phyloP scores from a whole-genome alignment of 495 filamentous ascomycete species.

The Daldinia decipiens region DNA sequence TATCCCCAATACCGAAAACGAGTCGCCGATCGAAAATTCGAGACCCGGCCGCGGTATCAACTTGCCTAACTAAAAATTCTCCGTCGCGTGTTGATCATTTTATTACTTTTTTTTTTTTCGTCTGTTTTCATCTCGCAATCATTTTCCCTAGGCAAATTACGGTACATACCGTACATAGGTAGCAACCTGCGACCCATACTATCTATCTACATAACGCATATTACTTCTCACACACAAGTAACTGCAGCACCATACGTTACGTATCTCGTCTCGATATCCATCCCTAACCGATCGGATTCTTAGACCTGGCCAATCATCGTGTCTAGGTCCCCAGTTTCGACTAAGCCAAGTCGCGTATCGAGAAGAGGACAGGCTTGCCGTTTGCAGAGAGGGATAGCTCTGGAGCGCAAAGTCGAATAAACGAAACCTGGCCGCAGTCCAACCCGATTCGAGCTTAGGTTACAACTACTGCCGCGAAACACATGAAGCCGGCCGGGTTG shows the following conservation, averaged over 20 bases:
- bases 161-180: conserved; percentile 9
- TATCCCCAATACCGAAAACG: conserved; percentile 43
- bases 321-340: conserved; percentile 16
- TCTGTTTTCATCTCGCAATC: conserved; percentile 27
- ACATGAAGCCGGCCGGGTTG: conserved; percentile 42
- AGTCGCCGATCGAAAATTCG: conserved; percentile 43
- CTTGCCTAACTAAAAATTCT: conserved; percentile 35
- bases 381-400: conserved; percentile 3
- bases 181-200: conserved; percentile 16
- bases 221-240: conserved; percentile 25
- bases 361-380: conserved; percentile 34
- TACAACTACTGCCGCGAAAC: conserved; percentile 28
- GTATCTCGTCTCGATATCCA: conserved; percentile 19
- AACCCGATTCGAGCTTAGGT: conserved; percentile 17
- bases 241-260: conserved; percentile 31
- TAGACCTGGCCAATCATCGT: conserved; percentile 32
- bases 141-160: conserved; percentile 20
- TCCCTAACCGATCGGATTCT: conserved; percentile 31
- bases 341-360: conserved; percentile 35
- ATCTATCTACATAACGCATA: conserved; percentile 14
- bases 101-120: conserved; percentile 24
- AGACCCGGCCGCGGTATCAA: conserved; percentile 40
- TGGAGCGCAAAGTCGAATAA: conserved; percentile 20
- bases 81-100: conserved; percentile 46
- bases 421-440: conserved; percentile 15